Evolutionary conservation across 352 stramenopile species (phyloP), one percentile per base, ranked within the genome.

Genomic region (Peronospora tabacina): DNA sequence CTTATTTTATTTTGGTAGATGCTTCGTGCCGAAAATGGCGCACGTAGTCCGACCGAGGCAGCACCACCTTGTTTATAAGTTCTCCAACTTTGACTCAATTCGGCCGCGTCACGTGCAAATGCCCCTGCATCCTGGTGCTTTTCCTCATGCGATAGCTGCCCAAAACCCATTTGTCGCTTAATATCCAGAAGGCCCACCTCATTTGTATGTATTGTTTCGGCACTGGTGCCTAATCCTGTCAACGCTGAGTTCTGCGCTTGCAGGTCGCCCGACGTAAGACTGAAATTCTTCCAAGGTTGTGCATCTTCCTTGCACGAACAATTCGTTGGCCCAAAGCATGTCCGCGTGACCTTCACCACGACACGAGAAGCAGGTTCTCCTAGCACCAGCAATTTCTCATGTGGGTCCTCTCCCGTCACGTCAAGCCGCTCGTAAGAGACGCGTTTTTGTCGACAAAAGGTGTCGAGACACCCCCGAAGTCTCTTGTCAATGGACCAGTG

Each of bases 131-230:
- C 44, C 5, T 64, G 39, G 3, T 70, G 37, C 28, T 30, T 47
- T 10, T 70, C 63, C 19, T 59, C 52, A 0, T 34, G 26, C 19
- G 44, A 60, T 13, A 52, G 26, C 26, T 71, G 36, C 34, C 72
- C 56, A 51, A 80, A 86, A 4, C 77, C 77, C 52, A 72, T 84
- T 49, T 77, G 68, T 13, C 77, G 70, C 51, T 86, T 88, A 29
- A 88, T 74, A 39, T 80, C 74, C 15, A 61, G 60, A 26, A 88
- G 68, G 6, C 77, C 74, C 20, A 85, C 58, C 34, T 85, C 53
- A 13, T 70, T 29, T 5, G 16, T 40, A 37, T 55, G 38, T 12
- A 30, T 17, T 34, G n/a, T 26, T 7, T 16, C 35, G 11, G 16
- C n/a, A 15, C 7, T 46, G 16, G 29, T 24, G 12, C 0, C n/a